Evolutionary conservation across 352 stramenopile genomes (phyloP).

Genomic region (Pythium aphanidermatum): DNA sequence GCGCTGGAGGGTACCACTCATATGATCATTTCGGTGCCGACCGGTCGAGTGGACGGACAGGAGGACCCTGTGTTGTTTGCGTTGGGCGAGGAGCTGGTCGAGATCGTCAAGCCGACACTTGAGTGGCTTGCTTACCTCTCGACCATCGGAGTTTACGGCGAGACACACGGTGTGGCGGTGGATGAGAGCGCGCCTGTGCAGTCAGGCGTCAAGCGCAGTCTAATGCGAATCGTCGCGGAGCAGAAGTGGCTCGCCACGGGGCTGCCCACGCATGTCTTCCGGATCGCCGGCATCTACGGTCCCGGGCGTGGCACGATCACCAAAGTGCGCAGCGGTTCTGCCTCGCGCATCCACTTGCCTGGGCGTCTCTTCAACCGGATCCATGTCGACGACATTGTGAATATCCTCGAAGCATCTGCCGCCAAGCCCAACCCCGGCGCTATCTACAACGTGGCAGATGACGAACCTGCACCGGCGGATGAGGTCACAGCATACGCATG

Average conservation of each 20-base stretch:
- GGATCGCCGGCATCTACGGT: conserved; percentile 90
- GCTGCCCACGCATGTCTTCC: conserved; percentile 82
- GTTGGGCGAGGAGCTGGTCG: conserved; percentile 35
- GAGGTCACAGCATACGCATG: conserved; percentile 75
- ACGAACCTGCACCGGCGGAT: conserved; percentile 78
- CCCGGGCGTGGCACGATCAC: conserved; percentile 75
- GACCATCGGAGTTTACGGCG: conserved; percentile 92
- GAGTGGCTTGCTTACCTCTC: conserved; percentile 89
- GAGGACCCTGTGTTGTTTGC: conserved; percentile 70
- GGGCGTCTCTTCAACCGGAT: conserved; percentile 83
- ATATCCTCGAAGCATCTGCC: conserved; percentile 69
- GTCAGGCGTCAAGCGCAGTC: conserved; percentile 57
- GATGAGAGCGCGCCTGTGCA: conserved; percentile 73
- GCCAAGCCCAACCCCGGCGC: conserved; percentile 43
- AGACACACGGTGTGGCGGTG: conserved; percentile 78
- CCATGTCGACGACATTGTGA: conserved; percentile 89
- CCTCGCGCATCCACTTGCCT: conserved; percentile 66
- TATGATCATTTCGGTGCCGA: conserved; percentile 70
- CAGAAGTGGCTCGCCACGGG: conserved; percentile 58
- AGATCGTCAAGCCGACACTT: conserved; percentile 35
- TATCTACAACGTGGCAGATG: conserved; percentile 89
- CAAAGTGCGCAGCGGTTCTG: conserved; percentile 62
- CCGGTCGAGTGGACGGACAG: conserved; percentile 31
- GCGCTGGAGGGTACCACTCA: conserved; percentile 62
- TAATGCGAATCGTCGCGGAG: conserved; percentile 77